Evolutionary conservation across 208 protist genomes (phyloP), one percentile per base, ranked within the genome.

Genomic region (Leishmania aethiopica): DNA sequence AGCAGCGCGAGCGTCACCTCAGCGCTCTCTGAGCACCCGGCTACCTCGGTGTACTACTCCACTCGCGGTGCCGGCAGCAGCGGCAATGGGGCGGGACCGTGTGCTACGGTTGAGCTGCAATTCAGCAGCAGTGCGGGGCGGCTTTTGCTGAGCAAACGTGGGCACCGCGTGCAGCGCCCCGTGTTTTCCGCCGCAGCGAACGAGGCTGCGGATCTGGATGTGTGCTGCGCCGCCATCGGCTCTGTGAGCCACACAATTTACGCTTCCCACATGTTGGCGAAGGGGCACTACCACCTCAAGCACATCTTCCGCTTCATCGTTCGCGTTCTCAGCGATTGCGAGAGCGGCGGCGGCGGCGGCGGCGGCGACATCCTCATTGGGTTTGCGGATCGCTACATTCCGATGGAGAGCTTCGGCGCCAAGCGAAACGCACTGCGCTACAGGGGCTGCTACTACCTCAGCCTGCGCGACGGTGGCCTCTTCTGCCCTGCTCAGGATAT

Each of bases 331-430:
- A 69, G 57, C 74, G 75, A 86, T 70, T 67, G 81, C 77, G 37
- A n/a, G 55, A 76, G 45, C 67, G 80, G 83, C 35, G 70, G n/a
- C n/a, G n/a, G n/a, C n/a, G n/a, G n/a, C n/a, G n/a, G n/a, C 70
- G 70, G 72, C 49, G 89, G 72, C 49, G 89, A 81, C 22, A 60
- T 94, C 5, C 78, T 91, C 25, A 51, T 92, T 1, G 91, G 91
- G 25, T 91, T 94, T 79, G 78, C 91, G 19, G 91, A 94, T 69
- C 86, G 89, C 64, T 84, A 89, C 57, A 15, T 94, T 4, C 87
- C 86, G 1, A 74, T 92, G 64, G 91, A 94, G 81, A 88, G 83
- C 72, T 93, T 91, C 79, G 86, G 84, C 45, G 71, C 32, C 17
- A 86, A 82, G 37, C 81, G 81, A 11, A 93, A 91, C 74, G 86